phyloP scores from a whole-genome alignment of 306 rosid genomes.

The Abrus pulchellus region DNA sequence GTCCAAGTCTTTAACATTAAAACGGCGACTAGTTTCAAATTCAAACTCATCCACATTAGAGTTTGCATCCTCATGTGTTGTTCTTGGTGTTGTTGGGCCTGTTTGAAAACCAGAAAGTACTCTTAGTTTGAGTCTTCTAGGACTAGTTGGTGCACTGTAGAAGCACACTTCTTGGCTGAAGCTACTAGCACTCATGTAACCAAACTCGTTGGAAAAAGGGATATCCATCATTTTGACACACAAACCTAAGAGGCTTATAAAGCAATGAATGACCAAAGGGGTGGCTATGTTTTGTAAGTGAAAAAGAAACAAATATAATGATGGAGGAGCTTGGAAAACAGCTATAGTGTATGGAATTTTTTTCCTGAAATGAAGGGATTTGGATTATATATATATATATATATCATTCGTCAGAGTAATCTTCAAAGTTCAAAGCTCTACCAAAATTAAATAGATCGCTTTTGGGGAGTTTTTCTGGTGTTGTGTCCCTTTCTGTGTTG shows the following conservation, averaged over 20 bases:
- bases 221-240: constrained; percentile 53
- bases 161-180: constrained; percentile 57
- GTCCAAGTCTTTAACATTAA: constrained; percentile 36
- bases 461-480: constrained; percentile 33
- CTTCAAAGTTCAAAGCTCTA: constrained; percentile 55
- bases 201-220: constrained; percentile 49
- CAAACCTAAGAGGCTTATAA: constrained; percentile 14
- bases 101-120: constrained; percentile 48
- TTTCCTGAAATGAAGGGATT: constrained; percentile 50
- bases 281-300: background rate
- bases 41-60: constrained; percentile 63
- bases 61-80: constrained; percentile 56
- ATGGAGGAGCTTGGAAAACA: constrained; percentile 29
- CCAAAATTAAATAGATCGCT: background rate
- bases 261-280: background rate
- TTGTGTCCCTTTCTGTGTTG: constrained; percentile 43
- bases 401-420: constrained; percentile 46
- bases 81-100: constrained; percentile 54
- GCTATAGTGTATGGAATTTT: constrained; percentile 43
- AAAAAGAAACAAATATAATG: constrained; percentile 18
- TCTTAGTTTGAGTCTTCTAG: constrained; percentile 43
- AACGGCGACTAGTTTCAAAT: constrained; percentile 67
- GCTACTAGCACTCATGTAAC: constrained; percentile 50
- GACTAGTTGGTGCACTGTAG: constrained; percentile 86
- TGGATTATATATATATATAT: constrained; percentile 31